phyloP scores from a whole-genome alignment of 2,329 filamentous ascomycete genomes.

The Penicillium nordicum region DNA sequence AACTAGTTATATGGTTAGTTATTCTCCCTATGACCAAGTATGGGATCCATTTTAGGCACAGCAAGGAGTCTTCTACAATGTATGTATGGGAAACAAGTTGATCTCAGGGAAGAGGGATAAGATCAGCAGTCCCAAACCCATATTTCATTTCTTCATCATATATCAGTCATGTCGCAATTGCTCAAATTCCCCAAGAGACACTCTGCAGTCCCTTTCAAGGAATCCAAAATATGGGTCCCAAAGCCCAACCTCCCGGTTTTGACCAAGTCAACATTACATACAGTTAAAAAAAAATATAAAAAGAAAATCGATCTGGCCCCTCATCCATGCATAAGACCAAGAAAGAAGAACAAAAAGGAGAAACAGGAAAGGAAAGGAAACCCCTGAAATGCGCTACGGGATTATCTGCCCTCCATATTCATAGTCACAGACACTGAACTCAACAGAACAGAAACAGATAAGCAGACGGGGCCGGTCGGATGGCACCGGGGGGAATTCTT shows the following conservation, averaged over 20 bases:
- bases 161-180: constrained; percentile 17
- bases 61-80: background rate
- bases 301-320: background rate
- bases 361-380: constrained; percentile 2
- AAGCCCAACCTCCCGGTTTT: constrained; percentile 5
- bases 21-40: background rate
- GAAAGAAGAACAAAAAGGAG: constrained; percentile 7
- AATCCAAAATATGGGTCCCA: constrained; percentile 5
- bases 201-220: background rate
- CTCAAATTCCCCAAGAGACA: constrained; percentile 5
- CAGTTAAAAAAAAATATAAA: constrained; percentile 11
- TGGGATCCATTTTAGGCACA: background rate
- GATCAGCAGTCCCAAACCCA: background rate
- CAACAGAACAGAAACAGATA: constrained; percentile 3
- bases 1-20: no score
- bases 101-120: background rate
- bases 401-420: background rate
- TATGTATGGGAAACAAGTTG: background rate
- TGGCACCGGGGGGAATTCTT: background rate
- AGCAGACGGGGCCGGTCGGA: background rate
- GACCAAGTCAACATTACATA: constrained; percentile 25
- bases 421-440: background rate
- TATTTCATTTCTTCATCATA: constrained; percentile 21
- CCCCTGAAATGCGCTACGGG: background rate
- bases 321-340: constrained; percentile 11